Percentiles rank a stretch among this genome's conserved stretches.
phyloP scores from a whole-genome alignment of 768 basidiomycete genomes.

The Termitomyces sp. region DNA sequence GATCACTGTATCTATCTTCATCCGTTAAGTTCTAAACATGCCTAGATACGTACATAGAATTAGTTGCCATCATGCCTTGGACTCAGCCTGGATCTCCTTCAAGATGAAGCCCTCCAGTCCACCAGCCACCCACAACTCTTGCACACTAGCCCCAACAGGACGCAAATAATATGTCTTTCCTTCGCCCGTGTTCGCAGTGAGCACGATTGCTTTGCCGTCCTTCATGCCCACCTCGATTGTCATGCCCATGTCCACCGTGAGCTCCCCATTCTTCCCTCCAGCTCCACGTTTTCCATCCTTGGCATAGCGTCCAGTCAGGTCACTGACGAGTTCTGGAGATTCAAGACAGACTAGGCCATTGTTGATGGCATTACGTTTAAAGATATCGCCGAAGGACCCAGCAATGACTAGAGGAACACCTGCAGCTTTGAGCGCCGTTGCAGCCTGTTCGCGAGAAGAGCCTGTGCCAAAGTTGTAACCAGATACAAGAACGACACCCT shows the following conservation, averaged over 20 bases:
- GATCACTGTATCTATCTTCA: background rate
- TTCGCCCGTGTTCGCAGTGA: conserved; percentile 30
- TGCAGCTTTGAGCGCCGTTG: conserved; percentile 92
- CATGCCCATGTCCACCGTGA: conserved; percentile 76
- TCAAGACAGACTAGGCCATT: conserved; percentile 96
- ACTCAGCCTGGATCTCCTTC: conserved; percentile 52
- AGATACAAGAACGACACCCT: conserved; percentile 77
- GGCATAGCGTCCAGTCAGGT: conserved; percentile 72
- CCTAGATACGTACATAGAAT: background rate
- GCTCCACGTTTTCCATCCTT: conserved; percentile 69
- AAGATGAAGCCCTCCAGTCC: conserved; percentile 90
- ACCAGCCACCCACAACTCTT: conserved; percentile 95
- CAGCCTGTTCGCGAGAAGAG: conserved; percentile 96
- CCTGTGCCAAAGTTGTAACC: conserved; percentile 99
- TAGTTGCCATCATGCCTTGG: conserved; percentile 1
- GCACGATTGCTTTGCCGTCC: conserved; percentile 62
- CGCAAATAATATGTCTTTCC: conserved; percentile 58
- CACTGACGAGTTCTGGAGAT: conserved; percentile 80
- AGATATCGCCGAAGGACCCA: conserved; percentile 99
- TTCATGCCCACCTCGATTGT: conserved; percentile 60
- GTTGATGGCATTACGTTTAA: conserved; percentile 98
- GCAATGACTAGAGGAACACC: conserved; percentile 91
- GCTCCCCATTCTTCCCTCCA: conserved; percentile 75
- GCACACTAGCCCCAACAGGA: conserved; percentile 87
- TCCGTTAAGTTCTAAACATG: background rate